These are phyloP conservation scores for Geoglossum glabrum DNA, from an alignment of 495 filamentous ascomycete species.

Conservation along the genomic window DNA sequence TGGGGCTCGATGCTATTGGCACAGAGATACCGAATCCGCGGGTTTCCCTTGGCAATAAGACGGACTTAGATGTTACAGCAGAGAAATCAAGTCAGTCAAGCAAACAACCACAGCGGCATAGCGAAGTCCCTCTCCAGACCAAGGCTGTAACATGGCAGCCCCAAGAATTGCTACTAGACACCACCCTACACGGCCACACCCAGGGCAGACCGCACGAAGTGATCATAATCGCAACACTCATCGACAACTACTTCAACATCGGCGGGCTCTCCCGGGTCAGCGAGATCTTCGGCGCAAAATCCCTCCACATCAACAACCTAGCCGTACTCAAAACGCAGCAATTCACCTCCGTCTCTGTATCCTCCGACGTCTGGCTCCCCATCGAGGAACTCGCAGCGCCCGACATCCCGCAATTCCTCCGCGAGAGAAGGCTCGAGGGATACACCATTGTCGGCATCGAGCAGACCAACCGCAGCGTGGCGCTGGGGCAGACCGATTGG, in stretches of 20 bases:
- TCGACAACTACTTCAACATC: slow-evolving; percentile 26
- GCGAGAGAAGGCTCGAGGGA: slow-evolving; percentile 16
- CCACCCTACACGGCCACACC: slow-evolving; percentile 4
- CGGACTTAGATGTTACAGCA: not conserved
- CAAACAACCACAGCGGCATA: not conserved
- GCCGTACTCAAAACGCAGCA: slow-evolving; percentile 16
- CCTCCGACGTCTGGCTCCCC: slow-evolving; percentile 22
- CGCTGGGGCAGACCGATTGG: slow-evolving; percentile 16
- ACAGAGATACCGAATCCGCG: not conserved
- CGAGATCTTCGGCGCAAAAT: slow-evolving; percentile 25
- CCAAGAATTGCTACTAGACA: not conserved
- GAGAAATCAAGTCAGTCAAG: not conserved
- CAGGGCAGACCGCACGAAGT: slow-evolving; percentile 9
- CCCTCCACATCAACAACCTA: slow-evolving; percentile 17
- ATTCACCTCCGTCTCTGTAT: slow-evolving; percentile 24
- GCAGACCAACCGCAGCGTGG: slow-evolving; percentile 25
- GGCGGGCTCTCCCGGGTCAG: slow-evolving; percentile 26
- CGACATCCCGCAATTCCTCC: slow-evolving; percentile 16
- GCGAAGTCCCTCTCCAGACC: slow-evolving; percentile 11
- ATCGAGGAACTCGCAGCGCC: slow-evolving; percentile 18
- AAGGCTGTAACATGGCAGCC: slow-evolving; percentile 9
- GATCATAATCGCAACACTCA: slow-evolving; percentile 27
- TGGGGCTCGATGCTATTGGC: not conserved
- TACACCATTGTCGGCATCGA: slow-evolving; percentile 26
- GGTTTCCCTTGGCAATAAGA: not conserved